phyloP scores from a whole-genome alignment of 306 rosid genomes.

The Rosa multiflora region DNA sequence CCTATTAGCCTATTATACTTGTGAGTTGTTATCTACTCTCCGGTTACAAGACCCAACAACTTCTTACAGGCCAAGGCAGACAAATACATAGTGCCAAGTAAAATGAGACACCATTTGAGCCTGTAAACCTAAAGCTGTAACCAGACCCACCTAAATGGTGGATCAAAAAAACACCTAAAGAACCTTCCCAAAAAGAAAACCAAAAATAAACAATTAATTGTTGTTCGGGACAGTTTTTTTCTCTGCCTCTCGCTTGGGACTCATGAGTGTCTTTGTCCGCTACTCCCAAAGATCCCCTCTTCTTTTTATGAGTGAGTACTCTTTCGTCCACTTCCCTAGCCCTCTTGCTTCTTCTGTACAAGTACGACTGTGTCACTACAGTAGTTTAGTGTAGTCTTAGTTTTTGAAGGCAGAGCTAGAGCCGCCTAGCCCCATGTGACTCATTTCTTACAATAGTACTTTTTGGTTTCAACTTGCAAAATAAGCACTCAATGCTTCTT shows the following conservation, averaged over 20 bases:
- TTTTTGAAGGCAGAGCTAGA: constrained; percentile 14
- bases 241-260: constrained; percentile 15
- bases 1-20: background rate
- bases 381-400: constrained; percentile 13
- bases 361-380: constrained; percentile 24
- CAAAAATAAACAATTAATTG: background rate
- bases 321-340: constrained; percentile 32
- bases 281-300: constrained; percentile 28
- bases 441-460: background rate
- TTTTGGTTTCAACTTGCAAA: background rate
- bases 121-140: constrained; percentile 9
- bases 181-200: constrained; percentile 26
- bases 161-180: constrained; percentile 14
- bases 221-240: background rate
- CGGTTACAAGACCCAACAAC: background rate
- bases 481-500: constrained; percentile 37
- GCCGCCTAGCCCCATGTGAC: constrained; percentile 45
- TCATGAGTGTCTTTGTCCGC: constrained; percentile 13
- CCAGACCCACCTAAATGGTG: background rate
- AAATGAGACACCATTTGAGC: constrained; percentile 15
- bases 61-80: background rate
- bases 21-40: background rate
- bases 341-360: constrained; percentile 19
- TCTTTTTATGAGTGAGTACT: constrained; percentile 35
- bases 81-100: background rate